Base-by-base conservation (phyloP, 2,329 filamentous ascomycete species). In the Cordyceps fumosorosea region DNA sequence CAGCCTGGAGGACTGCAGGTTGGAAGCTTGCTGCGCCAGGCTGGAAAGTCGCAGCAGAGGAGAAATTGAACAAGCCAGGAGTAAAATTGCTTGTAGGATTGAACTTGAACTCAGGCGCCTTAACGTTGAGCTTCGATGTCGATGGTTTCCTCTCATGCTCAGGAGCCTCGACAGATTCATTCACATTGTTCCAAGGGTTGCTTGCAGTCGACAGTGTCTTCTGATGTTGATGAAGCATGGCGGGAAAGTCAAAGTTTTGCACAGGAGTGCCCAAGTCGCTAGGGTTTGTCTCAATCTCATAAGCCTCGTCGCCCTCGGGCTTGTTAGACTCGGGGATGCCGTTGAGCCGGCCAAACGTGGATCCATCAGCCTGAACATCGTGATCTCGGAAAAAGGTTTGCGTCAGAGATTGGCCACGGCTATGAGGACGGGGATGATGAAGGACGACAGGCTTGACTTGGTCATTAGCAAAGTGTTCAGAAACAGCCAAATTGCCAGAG, bases 101-200 rank as follows among this genome's bases (percentile, higher is more conserved):
- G 74, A 93, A 93, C 68, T 88, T 91, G 79, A 97, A 97, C 70
- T 95, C 91, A 53, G 92, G 89, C 0, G 93, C 93, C 65, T 89
- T 85, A 34, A 96, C 92, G 69, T 98, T 98, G 67, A 98, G 83
- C 67, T 88, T 93, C 0, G 91, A 91, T 50, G 87, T 74, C 0
- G 86, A 93, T 3, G 86, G 80, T 68, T 89, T 90, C 72, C 32
- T 57, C 11, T 58, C 67, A 66, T 73, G 74, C 51, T 73, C 72
- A 29, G 75, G 68, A 48, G 72, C 68, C 16, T 81, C 77, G 29
- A 76, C 74, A 7, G 76, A 73, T 56, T 86, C 82, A 7, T 16
- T n/a, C 18, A 5, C 42, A 51, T 42, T 56, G 29, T 79, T 80
- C 86, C 86, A 89, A 12, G 85, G 85, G 69, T 89, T 89, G 73